These are phyloP conservation scores for Daldinia sp. DNA, from an alignment of 2,329 filamentous ascomycete genomes.

Conservation along the genomic window DNA sequence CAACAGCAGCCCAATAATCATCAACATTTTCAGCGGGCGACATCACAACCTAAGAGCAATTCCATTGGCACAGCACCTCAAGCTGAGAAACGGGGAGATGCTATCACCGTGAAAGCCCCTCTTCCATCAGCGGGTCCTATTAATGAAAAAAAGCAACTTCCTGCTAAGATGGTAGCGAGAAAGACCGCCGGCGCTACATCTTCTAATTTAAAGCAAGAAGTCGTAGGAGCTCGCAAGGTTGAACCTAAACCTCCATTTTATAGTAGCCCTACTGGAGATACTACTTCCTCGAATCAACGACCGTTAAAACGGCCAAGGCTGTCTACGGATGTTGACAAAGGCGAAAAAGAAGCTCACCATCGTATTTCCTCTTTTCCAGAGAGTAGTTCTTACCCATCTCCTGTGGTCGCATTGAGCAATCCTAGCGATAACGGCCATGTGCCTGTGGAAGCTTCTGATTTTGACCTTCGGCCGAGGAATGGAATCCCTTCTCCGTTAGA, in stretches of 20 bases:
- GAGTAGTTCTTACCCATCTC: conserved; percentile 25
- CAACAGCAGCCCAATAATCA: background rate
- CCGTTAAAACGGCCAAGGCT: conserved; percentile 42
- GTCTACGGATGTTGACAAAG: conserved; percentile 25
- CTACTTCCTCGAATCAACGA: conserved; percentile 23
- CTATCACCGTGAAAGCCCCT: conserved; percentile 38
- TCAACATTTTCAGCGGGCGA: background rate
- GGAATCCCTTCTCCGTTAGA: conserved; percentile 21
- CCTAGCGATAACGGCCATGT: conserved; percentile 34
- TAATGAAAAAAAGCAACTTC: conserved; percentile 45
- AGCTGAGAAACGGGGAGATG: conserved; percentile 33
- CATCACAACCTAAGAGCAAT: conserved; percentile 12
- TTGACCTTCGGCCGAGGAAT: conserved; percentile 47
- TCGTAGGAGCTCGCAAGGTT: conserved; percentile 7
- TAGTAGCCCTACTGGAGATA: conserved; percentile 27
- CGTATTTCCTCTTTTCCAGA: conserved; percentile 31
- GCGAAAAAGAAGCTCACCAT: conserved; percentile 28
- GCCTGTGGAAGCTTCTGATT: conserved; percentile 44
- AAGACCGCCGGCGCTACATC: conserved; percentile 36
- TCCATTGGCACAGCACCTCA: conserved; percentile 7
- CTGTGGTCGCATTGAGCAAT: conserved; percentile 32
- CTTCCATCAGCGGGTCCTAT: conserved; percentile 14
- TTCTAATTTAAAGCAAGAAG: conserved; percentile 27
- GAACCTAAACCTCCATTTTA: conserved; percentile 22
- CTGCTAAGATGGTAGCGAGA: conserved; percentile 44